Percentiles rank a stretch among this genome's conserved stretches.
Evolutionary conservation across 2,329 filamentous ascomycete species (phyloP).

Genomic region (Colletotrichum lentis): DNA sequence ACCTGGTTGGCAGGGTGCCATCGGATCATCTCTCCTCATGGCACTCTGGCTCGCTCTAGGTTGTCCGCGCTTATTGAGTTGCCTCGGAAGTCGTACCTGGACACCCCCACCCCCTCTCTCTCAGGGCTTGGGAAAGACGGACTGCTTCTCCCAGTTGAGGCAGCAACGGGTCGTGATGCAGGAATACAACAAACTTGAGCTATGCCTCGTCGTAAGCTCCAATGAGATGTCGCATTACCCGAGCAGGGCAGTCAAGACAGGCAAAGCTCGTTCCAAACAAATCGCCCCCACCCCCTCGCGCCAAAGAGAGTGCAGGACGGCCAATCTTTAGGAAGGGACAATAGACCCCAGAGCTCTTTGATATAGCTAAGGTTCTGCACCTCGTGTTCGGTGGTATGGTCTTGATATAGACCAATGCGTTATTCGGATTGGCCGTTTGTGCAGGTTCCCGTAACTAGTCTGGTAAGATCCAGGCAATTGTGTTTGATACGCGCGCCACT

Average conservation of each 20-base stretch:
- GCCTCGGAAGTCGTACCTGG: neutral
- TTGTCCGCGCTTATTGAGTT: neutral
- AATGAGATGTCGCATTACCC: slow-evolving; percentile 33
- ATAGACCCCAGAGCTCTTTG: neutral
- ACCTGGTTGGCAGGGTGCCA: slow-evolving; percentile 24
- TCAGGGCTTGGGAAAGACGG: slow-evolving; percentile 4
- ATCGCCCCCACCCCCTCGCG: neutral
- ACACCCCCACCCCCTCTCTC: slow-evolving; percentile 1
- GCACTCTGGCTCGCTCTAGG: slow-evolving; percentile 9
- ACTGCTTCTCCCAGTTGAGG: neutral
- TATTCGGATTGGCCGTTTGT: slow-evolving; percentile 45
- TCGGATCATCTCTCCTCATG: slow-evolving; percentile 32
- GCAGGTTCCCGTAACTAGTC: slow-evolving; percentile 50
- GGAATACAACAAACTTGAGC: slow-evolving; percentile 26
- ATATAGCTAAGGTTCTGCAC: slow-evolving; percentile 26
- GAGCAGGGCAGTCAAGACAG: slow-evolving; percentile 24
- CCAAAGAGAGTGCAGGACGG: slow-evolving; percentile 5
- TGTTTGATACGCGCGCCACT: slow-evolving; percentile 26
- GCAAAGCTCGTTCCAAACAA: slow-evolving; percentile 17
- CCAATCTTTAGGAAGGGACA: neutral
- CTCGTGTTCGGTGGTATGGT: slow-evolving; percentile 45
- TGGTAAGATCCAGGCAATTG: slow-evolving; percentile 41
- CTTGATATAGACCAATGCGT: slow-evolving; percentile 43
- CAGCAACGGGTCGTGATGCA: slow-evolving; percentile 19
- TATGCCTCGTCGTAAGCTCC: slow-evolving; percentile 27